phyloP scores from a whole-genome alignment of 192 early-diverging fungal genomes.

The Coemansia sp. region DNA sequence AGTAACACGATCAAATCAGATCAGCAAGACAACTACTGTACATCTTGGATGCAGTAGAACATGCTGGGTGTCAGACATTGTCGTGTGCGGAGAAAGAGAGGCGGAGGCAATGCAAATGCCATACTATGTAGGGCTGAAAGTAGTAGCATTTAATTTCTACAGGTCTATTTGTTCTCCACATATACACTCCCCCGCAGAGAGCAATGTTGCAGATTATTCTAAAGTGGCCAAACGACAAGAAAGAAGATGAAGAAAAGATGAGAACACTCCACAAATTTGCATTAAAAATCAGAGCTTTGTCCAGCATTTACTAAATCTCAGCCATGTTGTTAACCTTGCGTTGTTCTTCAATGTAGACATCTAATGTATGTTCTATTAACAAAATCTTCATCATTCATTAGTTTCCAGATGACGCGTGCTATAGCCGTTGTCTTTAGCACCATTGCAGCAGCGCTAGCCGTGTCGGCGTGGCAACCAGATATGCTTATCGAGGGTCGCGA shows the following conservation, averaged over 20 bases:
- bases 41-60: neutral
- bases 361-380: neutral
- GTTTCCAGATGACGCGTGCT: neutral
- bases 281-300: too few species aligned
- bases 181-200: neutral
- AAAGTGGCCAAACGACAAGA: neutral
- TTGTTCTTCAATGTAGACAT: too few species aligned
- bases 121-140: neutral
- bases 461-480: neutral
- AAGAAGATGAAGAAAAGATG: neutral
- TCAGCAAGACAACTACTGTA: too few species aligned
- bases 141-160: constrained; percentile 14
- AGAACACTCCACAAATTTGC: too few species aligned
- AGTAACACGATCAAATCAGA: too few species aligned
- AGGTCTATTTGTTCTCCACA: constrained; percentile 2
- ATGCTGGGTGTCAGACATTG: neutral
- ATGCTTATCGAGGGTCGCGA: constrained; percentile 5
- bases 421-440: neutral
- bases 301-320: too few species aligned
- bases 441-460: neutral
- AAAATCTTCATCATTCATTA: neutral
- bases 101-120: too few species aligned
- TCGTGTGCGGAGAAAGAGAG: neutral
- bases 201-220: neutral
- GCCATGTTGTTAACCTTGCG: too few species aligned